Evolutionary conservation across 2,329 filamentous ascomycete species (phyloP).

Genomic region (Peltaster fructicola): DNA sequence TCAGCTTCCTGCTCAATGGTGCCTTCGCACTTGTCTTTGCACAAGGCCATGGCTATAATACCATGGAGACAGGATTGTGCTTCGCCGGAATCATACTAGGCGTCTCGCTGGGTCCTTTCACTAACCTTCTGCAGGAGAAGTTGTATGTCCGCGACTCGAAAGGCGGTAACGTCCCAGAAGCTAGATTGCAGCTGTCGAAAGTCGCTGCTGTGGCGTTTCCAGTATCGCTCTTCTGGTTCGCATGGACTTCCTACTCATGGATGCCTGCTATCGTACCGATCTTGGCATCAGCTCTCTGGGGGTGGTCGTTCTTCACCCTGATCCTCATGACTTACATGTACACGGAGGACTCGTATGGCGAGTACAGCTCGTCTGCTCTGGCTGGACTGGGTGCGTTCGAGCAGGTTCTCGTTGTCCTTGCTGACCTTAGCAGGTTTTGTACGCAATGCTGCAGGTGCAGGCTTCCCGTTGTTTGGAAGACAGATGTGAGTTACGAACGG

Average conservation of each 20-base stretch:
- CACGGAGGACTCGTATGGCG: conserved; percentile 31
- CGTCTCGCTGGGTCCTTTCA: conserved; percentile 24
- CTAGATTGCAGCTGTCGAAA: conserved; percentile 11
- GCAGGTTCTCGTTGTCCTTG: conserved; percentile 10
- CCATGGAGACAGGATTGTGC: conserved; percentile 18
- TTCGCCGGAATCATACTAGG: conserved; percentile 24
- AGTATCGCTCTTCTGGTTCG: conserved; percentile 14
- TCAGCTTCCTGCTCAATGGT: conserved; percentile 33
- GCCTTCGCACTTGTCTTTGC: conserved; percentile 32
- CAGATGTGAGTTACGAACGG: no score
- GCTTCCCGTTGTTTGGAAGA: conserved; percentile 21
- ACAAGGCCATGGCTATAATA: conserved; percentile 18
- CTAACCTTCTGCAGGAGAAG: conserved; percentile 27
- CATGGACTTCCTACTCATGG: conserved; percentile 16
- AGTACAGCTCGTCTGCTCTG: conserved; percentile 24
- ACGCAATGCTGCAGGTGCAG: conserved; percentile 20
- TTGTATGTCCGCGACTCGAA: conserved; percentile 19
- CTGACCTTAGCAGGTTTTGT: conserved; percentile 12
- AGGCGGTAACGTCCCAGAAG: conserved; percentile 15
- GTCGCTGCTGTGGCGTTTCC: conserved; percentile 9
- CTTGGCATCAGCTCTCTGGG: conserved; percentile 31
- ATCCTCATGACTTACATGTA: conserved; percentile 34
- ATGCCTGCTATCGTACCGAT: conserved; percentile 24
- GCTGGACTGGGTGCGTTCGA: conserved; percentile 23
- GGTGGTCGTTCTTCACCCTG: conserved; percentile 32